Evolutionary conservation across 768 basidiomycete species (phyloP), one percentile per base, ranked within the genome.

Genomic region (Leccinum truebloodii): DNA sequence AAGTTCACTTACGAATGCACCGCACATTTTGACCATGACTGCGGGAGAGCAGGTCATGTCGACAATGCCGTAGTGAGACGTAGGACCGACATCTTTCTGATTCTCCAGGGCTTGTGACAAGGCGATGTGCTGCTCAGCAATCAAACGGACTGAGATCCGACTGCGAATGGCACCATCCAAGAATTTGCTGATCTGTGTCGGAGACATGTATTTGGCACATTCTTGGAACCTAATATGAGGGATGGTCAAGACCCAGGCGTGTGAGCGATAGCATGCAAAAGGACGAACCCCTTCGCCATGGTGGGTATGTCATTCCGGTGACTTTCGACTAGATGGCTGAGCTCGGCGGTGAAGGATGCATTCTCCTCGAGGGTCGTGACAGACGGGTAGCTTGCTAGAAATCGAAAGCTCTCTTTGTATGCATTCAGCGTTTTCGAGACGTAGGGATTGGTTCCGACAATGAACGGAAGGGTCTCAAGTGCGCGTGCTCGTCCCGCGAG

Each of bases 91-190:
- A 16, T 67, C 63, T 26, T 70, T 65, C 28, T 79, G 76, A 37
- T 78, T 74, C 51, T 80, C 76, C 59, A 93, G 70, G 2, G 86
- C 87, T 58, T 84, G 85, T 2, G 93, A 90, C 48, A 95, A 79
- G 9, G 91, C 86, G 39, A 95, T 90, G 71, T 95, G 94, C 67
- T 95, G 94, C 72, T 95, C 94, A 41, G 92, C 94, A 61, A 95
- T 90, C 58, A 95, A 78, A 35, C 94, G 87, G 30, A 95, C 86
- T 41, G 91, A 92, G 58, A 95, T 93, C 58, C 94, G 88, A 68
- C 86, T 94, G 28, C 87, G 86, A 66, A 95, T 94, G 44, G 91
- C 87, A 48, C 86, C 85, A 70, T 95, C 90, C 26, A 95, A 77
- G 70, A 95, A 95, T 58, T 80, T 79, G 75, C 83, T 87, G 65